These are phyloP conservation scores for Mycena galopus DNA, from an alignment of 768 basidiomycete species.

Conservation along the genomic window DNA sequence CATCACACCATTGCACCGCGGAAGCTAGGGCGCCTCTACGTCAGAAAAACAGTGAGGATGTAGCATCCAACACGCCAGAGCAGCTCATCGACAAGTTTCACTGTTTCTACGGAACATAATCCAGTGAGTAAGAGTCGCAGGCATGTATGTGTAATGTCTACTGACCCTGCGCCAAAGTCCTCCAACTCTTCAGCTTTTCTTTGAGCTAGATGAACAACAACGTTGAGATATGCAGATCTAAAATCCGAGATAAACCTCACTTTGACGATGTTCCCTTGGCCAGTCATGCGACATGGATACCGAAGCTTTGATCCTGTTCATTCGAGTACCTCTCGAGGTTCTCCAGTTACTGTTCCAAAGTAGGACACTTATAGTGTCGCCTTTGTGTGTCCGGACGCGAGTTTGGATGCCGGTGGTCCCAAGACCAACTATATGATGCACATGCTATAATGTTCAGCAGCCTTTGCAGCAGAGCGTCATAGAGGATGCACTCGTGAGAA, in stretches of 20 bases:
- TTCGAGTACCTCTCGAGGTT: conserved; percentile 82
- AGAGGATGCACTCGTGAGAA: no score
- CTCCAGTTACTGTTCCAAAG: no score
- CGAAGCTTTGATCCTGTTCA: conserved; percentile 99
- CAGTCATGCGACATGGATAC: conserved; percentile 97
- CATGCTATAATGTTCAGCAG: no score
- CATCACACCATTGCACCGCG: no score
- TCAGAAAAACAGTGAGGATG: no score
- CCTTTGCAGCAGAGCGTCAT: no score
- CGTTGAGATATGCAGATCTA: background rate
- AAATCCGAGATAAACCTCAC: conserved; percentile 52
- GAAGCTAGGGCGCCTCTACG: no score
- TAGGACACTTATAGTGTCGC: no score
- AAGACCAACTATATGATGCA: no score
- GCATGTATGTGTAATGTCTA: background rate
- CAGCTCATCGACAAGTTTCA: conserved; percentile 84
- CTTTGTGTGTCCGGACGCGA: no score
- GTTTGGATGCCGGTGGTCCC: no score
- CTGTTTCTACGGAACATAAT: conserved; percentile 45
- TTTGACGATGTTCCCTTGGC: conserved; percentile 96
- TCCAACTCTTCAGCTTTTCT: conserved; percentile 95
- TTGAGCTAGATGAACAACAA: conserved; percentile 56
- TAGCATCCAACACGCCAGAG: conserved; percentile 83
- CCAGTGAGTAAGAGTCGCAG: background rate
- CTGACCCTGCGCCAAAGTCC: conserved; percentile 76